phyloP scores from a whole-genome alignment of 352 stramenopile species.

The Phytophthora fragariae region DNA sequence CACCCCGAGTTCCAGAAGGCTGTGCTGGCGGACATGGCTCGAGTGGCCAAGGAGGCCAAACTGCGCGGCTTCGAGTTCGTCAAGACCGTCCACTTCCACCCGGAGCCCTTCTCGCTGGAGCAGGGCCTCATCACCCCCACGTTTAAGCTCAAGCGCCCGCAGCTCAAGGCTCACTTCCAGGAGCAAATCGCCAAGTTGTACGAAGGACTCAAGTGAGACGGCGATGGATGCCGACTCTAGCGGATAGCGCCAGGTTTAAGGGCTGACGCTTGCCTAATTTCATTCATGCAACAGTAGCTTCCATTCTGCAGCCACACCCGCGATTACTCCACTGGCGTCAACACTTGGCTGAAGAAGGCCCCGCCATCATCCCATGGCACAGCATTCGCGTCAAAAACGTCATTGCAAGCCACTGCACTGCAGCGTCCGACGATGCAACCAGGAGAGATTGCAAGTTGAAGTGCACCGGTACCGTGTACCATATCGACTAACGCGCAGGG shows the following conservation, averaged over 20 bases:
- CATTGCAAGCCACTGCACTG: too few relatives aligned
- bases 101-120: constrained; percentile 87
- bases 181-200: constrained; percentile 60
- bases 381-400: background rate
- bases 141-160: constrained; percentile 94
- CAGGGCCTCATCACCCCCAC: constrained; percentile 94
- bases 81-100: constrained; percentile 86
- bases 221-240: background rate
- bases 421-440: too few relatives aligned
- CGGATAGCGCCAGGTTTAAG: background rate
- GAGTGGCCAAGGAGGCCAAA: constrained; percentile 55
- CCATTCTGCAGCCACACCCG: background rate
- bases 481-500: background rate
- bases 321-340: background rate
- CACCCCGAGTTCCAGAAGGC: constrained; percentile 52
- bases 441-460: background rate
- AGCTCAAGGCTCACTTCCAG: constrained; percentile 64
- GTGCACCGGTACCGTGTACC: background rate
- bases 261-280: background rate
- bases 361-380: background rate
- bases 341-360: background rate
- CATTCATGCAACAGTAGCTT: constrained; percentile 1
- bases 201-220: constrained; percentile 34
- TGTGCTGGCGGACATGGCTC: constrained; percentile 14
- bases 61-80: constrained; percentile 94